Base-by-base conservation (phyloP, 345 rosid species). In the Eucalyptus regnans region DNA sequence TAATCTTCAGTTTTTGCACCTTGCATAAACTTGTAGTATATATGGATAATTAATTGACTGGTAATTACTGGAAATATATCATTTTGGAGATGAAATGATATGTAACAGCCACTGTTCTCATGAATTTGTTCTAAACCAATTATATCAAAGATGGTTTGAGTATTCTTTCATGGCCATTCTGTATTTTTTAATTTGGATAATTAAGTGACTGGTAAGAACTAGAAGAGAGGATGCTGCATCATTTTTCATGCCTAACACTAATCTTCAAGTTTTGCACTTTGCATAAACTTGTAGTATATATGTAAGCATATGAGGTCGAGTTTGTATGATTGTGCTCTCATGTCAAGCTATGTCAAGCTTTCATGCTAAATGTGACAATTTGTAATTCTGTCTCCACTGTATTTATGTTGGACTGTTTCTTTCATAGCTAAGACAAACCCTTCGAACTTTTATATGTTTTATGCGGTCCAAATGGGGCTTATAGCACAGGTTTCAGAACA, bases 401-500 rank as follows among this genome's bases (percentile, higher is more conserved):
- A 17, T 22, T 22, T 54, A 23, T 16, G 20, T 50, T 51, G 27
- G 60, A 44, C 71, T 37, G 88, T 13, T 12, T 87, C 44, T 71
- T 33, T 9, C 23, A 9, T 33, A 71, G 12, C 31, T 87, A 43
- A 29, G 31, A 56, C 50, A 29, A 46, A 68, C 49, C 83, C 68
- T 68, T 76, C 23, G 52, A 60, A 56, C 27, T 48, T 33, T 44
- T 62, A n/a, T 44, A 86, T 52, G 49, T 84, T 87, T 91, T 56
- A 87, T 91, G 93, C 94, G 93, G 99, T 88, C 99, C 99, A n/a
- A 95, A 96, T 93, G 99, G 99, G 94, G 99, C 99, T 85, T 96
- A 97, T 88, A 95, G 98, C 94, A 90, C 95, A 52, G 99, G 99
- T 90, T 97, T 96, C 94, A 95, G 90, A 92, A 97, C 98, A 90